phyloP scores from a whole-genome alignment of 192 early-diverging fungal genomes.

The Coemansia umbellata region DNA sequence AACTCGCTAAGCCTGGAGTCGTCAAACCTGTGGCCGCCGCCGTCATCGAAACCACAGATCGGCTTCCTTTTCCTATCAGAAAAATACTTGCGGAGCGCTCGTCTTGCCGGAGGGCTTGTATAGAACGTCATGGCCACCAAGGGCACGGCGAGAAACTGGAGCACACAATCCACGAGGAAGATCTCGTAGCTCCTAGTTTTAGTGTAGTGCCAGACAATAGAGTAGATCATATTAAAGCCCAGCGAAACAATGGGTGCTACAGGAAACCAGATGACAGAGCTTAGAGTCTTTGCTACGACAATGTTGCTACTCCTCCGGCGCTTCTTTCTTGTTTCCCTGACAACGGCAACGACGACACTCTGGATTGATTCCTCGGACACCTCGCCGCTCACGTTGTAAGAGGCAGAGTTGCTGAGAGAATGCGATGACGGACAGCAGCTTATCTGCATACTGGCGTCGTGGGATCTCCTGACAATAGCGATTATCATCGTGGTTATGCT shows the following conservation, averaged over 20 bases:
- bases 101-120: slow-evolving; percentile 24
- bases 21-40: neutral
- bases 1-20: neutral
- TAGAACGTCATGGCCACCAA: slow-evolving; percentile 33
- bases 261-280: slow-evolving; percentile 38
- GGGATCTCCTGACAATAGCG: slow-evolving; percentile 1
- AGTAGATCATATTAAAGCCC: slow-evolving; percentile 25
- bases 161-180: slow-evolving; percentile 17
- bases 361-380: neutral
- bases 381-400: neutral
- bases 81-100: slow-evolving; percentile 12
- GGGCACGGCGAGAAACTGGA: slow-evolving; percentile 30
- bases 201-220: slow-evolving; percentile 17
- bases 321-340: slow-evolving; percentile 7
- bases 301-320: slow-evolving; percentile 15
- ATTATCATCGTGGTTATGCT: slow-evolving; percentile 15
- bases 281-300: slow-evolving; percentile 17
- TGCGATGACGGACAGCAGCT: neutral
- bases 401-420: neutral
- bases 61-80: slow-evolving; percentile 3
- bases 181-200: slow-evolving; percentile 1
- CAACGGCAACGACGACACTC: neutral
- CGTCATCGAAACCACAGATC: neutral
- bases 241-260: slow-evolving; percentile 25
- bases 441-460: slow-evolving; percentile 5